Conservation (phyloP, 2,329 filamentous ascomycete species). For the Trichoderma semiorbis region DNA sequence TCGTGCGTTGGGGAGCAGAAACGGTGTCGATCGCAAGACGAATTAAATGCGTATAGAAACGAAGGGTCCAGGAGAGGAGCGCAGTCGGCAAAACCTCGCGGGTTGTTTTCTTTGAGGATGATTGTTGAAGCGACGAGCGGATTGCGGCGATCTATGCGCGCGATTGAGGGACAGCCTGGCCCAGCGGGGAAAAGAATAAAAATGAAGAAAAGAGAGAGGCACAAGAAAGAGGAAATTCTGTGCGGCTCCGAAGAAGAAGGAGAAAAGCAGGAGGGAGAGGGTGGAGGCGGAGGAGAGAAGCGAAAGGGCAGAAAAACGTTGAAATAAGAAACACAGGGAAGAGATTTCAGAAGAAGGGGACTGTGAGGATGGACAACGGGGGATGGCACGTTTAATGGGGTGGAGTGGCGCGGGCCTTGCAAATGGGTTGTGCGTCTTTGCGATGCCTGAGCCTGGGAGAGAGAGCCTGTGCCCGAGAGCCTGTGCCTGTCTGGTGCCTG, state of each 20-base stretch:
- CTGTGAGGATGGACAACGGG: conserved; percentile 29
- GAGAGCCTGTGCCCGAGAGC: not conserved
- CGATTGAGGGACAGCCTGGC: conserved; percentile 20
- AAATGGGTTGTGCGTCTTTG: not conserved
- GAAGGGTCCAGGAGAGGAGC: conserved; percentile 27
- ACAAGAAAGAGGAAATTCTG: conserved; percentile 31
- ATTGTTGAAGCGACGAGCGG: not conserved
- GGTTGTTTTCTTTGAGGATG: not conserved
- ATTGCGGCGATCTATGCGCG: conserved; percentile 8
- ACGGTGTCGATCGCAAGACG: conserved; percentile 15
- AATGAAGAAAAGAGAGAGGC: conserved; percentile 23
- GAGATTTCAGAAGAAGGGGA: conserved; percentile 30
- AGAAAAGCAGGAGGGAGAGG: conserved; percentile 26
- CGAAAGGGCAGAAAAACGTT: conserved; percentile 25
- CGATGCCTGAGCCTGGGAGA: not conserved
- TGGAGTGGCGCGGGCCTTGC: conserved; percentile 19
- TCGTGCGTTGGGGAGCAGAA: not conserved
- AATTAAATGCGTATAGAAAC: conserved; percentile 38
- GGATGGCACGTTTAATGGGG: conserved; percentile 35
- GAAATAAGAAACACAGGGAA: conserved; percentile 29
- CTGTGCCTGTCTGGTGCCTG: not conserved
- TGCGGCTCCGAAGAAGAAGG: conserved; percentile 18
- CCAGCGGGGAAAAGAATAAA: conserved; percentile 7
- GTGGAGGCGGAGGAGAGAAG: conserved; percentile 26
- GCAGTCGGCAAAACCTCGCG: conserved; percentile 29